Evolutionary conservation across 1,284 basidiomycete genomes (phyloP).

Genomic region (Leccinum holopus): DNA sequence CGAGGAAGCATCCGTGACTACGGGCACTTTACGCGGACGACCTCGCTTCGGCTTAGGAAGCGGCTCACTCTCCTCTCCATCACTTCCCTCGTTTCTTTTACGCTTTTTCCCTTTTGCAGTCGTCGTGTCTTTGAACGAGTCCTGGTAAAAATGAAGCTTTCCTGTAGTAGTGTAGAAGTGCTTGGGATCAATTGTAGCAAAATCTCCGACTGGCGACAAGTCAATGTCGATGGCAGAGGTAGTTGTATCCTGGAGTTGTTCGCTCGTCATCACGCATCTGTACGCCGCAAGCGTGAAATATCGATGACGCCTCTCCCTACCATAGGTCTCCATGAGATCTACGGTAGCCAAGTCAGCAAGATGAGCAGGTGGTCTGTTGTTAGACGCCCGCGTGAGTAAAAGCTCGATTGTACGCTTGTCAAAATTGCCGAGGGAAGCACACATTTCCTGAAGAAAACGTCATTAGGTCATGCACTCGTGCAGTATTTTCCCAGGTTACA

Average conservation of each 20-base stretch:
- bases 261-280: constrained; percentile 51
- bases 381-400: constrained; percentile 66
- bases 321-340: constrained; percentile 70
- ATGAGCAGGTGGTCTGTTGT: constrained; percentile 61
- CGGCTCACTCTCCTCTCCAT: constrained; percentile 30
- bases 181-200: constrained; percentile 40
- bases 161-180: constrained; percentile 54
- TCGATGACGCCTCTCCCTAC: constrained; percentile 76
- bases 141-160: constrained; percentile 47
- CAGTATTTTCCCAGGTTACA: constrained; percentile 40
- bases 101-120: constrained; percentile 32
- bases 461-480: constrained; percentile 14
- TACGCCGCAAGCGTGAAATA: constrained; percentile 72
- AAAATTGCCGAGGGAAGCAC: constrained; percentile 60
- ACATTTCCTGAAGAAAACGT: constrained; percentile 58
- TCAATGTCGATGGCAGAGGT: constrained; percentile 46
- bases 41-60: constrained; percentile 38
- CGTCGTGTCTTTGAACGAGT: constrained; percentile 42
- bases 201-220: constrained; percentile 52
- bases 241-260: constrained; percentile 53
- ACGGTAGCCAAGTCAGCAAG: constrained; percentile 67
- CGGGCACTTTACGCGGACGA: constrained; percentile 35
- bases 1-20: constrained; percentile 9
- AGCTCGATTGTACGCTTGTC: constrained; percentile 78
- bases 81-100: constrained; percentile 21